Evolutionary conservation across 495 filamentous ascomycete genomes (phyloP), one percentile per base, ranked within the genome.

Genomic region (Penicillium taxi): DNA sequence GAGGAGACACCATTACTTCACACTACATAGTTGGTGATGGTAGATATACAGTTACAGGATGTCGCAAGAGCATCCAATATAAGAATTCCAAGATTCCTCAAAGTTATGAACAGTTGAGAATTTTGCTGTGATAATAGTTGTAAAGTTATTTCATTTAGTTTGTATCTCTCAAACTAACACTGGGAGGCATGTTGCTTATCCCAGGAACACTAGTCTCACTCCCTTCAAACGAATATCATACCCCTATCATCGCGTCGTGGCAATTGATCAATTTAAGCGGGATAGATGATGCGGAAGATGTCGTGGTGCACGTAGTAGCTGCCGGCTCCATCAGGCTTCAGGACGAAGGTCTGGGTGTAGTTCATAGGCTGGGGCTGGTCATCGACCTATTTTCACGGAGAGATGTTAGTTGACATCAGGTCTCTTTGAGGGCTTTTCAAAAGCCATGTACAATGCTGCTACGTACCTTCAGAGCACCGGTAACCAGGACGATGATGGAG

Each of bases 251-350:
- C 22, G 44, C 47, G 19, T 55, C 48, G 41, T 58, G 35, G 35
- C 35, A 32, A 26, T 41, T 40, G 11, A 22, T 17, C 19, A 23
- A 41, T 36, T 45, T 51, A 48, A 19, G 39, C 20, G 23, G 46
- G 43, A 64, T 84, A 88, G 44, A 89, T 71, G 39, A 96, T 72
- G 48, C 80, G 80, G 77, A 95, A 96, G 63, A 94, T 65, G 56
- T 96, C 88, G 70, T 95, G 95, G 66, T 78, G 79, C 52, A 96
- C 80, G 56, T 75, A 94, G 70, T 79, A 95, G 62, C 69, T 77
- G 27, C 78, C 82, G 17, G 47, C 8, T n/a, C 61, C 65, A 18
- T 89, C 82, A 23, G 79, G 81, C 42, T 73, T 56, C 29, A 96
- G 77, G 48, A 88, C 82, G 73, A 95, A 96, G 19, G 67, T 59